Conservation (phyloP, 2,329 filamentous ascomycete species). For the Neofusicoccum sp. region DNA sequence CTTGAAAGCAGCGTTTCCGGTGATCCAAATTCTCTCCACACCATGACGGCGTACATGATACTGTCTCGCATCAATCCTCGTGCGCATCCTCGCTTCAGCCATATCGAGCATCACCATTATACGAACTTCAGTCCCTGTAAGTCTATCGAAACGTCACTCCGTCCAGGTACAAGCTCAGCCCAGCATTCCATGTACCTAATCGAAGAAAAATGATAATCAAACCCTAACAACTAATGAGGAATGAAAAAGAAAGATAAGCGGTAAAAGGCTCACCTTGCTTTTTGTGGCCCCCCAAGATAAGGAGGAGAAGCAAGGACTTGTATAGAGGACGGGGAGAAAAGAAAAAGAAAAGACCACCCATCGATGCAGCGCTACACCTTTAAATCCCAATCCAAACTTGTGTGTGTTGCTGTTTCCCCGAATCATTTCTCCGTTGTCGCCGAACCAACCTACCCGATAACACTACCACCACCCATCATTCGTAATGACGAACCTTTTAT, state of each 20-base stretch:
- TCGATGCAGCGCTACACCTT: not conserved
- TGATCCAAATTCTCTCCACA: no score
- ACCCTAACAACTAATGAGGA: not conserved
- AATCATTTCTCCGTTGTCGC: not conserved
- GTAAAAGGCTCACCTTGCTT: no score
- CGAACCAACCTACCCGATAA: not conserved
- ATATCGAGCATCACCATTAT: slow-evolving; percentile 9
- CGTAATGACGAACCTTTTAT: not conserved
- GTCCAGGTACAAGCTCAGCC: not conserved
- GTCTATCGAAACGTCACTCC: slow-evolving; percentile 4
- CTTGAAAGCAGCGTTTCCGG: no score
- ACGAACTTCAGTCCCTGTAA: not conserved
- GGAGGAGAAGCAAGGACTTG: not conserved
- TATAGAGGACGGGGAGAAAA: no score
- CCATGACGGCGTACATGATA: no score
- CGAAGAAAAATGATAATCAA: not conserved
- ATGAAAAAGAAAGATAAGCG: not conserved
- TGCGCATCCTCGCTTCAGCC: not conserved
- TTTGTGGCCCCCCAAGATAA: not conserved
- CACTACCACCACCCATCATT: not conserved
- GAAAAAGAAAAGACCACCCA: no score
- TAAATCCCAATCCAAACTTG: no score
- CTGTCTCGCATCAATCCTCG: not conserved
- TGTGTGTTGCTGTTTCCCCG: no score
- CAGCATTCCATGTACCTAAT: not conserved